These are phyloP conservation scores for Iris macrosiphon DNA, from an alignment of 106 monocot species.

Conservation along the genomic window DNA sequence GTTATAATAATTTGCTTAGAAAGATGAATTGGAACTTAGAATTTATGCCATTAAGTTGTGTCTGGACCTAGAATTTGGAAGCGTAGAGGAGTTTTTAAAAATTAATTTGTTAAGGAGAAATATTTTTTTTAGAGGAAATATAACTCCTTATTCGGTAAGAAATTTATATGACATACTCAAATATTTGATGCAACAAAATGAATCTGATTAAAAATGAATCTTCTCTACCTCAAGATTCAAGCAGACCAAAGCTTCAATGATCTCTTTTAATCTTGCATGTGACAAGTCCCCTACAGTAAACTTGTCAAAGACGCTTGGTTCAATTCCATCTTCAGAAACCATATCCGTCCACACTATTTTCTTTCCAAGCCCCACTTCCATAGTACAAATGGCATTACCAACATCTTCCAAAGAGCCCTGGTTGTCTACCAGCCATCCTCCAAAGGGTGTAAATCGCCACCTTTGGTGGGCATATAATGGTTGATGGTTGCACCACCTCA, in stretches of 20 bases:
- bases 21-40: too few species aligned
- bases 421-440: constrained; percentile 32
- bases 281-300: constrained; percentile 45
- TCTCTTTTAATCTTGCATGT: constrained; percentile 31
- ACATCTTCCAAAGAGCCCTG: constrained; percentile 34
- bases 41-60: too few species aligned
- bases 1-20: too few species aligned
- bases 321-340: constrained; percentile 24
- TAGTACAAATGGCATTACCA: constrained; percentile 2
- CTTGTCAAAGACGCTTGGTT: constrained; percentile 12
- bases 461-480: constrained; percentile 25
- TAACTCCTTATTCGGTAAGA: too few species aligned
- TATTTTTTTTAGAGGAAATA: too few species aligned
- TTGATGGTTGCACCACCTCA: too few species aligned
- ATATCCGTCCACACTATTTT: constrained; percentile 33
- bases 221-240: constrained; percentile 18
- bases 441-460: constrained; percentile 32
- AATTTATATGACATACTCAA: too few species aligned
- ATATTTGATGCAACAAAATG: too few species aligned
- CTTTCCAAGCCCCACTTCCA: constrained; percentile 23
- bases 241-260: constrained; percentile 17
- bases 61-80: too few species aligned
- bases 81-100: too few species aligned
- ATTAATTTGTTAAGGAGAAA: too few species aligned
- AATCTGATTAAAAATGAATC: not conserved